These are phyloP conservation scores for Tulasnella sp. DNA, from an alignment of 768 basidiomycete genomes.

Conservation along the genomic window DNA sequence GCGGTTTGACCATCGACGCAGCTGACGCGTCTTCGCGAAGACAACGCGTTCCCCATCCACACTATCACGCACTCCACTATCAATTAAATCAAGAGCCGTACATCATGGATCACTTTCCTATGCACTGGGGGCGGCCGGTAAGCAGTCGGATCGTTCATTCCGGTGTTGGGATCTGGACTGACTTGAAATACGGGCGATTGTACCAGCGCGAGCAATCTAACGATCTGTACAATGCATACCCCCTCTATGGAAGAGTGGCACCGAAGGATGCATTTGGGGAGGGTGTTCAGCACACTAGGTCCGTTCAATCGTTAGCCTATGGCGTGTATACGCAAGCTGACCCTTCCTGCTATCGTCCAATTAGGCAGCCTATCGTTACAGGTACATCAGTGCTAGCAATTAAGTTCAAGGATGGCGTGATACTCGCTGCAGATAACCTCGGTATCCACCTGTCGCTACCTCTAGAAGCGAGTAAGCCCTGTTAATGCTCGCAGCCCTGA, in stretches of 20 bases:
- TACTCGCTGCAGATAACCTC: constrained; percentile 97
- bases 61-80: no score
- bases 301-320: constrained; percentile 19
- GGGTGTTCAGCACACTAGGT: constrained; percentile 77
- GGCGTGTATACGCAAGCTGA: constrained; percentile 20
- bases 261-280: constrained; percentile 48
- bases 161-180: background rate
- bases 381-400: constrained; percentile 94
- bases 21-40: no score
- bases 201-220: constrained; percentile 58
- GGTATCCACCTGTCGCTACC: constrained; percentile 40
- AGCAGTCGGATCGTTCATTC: constrained; percentile 23
- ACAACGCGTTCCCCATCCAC: no score
- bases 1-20: no score
- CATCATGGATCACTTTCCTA: constrained; percentile 82
- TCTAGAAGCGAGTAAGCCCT: background rate
- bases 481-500: background rate
- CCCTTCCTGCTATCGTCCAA: background rate
- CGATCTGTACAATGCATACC: constrained; percentile 70
- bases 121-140: constrained; percentile 75
- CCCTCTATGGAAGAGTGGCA: constrained; percentile 49
- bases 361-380: constrained; percentile 86
- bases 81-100: no score
- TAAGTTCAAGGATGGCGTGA: constrained; percentile 91
- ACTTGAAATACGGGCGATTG: background rate